phyloP scores from a whole-genome alignment of 441 rosid species.

The Mallotus repandus region DNA sequence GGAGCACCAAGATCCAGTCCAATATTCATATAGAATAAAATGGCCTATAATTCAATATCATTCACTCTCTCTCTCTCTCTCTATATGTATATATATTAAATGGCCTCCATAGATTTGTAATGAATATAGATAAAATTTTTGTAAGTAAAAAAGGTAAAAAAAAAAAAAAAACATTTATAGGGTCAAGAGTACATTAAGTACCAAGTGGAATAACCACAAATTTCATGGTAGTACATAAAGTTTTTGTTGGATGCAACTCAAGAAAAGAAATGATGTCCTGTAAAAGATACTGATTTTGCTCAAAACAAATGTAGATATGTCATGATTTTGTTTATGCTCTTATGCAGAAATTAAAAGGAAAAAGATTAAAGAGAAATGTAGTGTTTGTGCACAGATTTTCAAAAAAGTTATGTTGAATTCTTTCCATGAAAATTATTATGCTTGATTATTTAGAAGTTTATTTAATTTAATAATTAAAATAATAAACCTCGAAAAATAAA shows the following conservation, averaged over 20 bases:
- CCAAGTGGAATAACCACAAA: not conserved
- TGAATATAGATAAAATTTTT: not conserved
- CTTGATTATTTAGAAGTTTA: too few relatives aligned
- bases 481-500: too few relatives aligned
- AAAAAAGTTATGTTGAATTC: not conserved
- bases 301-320: conserved; percentile 18
- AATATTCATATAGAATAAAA: not conserved
- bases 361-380: not conserved
- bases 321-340: conserved; percentile 24
- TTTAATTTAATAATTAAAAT: too few relatives aligned
- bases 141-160: not conserved
- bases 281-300: conserved; percentile 5
- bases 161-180: too few relatives aligned
- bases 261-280: conserved; percentile 1
- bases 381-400: not conserved
- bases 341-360: too few relatives aligned
- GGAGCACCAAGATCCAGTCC: conserved; percentile 3
- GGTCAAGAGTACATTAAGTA: not conserved
- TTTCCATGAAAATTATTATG: too few relatives aligned
- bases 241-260: conserved; percentile 11
- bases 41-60: not conserved
- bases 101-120: not conserved
- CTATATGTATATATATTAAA: not conserved
- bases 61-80: too few relatives aligned
- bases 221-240: not conserved